Evolutionary conservation across 352 stramenopile genomes (phyloP), one percentile per base, ranked within the genome.

Genomic region (Pythium phragmiticola): DNA sequence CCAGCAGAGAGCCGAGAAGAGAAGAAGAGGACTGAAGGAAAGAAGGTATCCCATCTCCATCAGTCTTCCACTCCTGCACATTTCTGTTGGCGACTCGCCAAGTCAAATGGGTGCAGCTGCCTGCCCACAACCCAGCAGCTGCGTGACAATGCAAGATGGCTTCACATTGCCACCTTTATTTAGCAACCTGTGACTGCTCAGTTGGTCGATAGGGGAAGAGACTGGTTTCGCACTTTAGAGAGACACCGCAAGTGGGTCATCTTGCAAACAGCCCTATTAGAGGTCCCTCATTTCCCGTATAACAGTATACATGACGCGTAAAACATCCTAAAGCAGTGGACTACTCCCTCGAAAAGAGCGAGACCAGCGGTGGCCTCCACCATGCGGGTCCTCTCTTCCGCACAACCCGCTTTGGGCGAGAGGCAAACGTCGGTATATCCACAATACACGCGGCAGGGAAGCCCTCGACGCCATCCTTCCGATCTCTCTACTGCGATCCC

Each of bases 31-130:
- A 30, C 26, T 30, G 26, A 30, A 30, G 37, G 16, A 43, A 19
- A 51, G 46, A 33, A 11, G 6, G 11, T 30, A 30, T 19, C 51
- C 60, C 60, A 66, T 66, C 50, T 60, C 60, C 60, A 66, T 60
- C 28, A 49, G 34, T 19, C 34, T 47, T 19, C 42, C 36, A 42
- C n/a, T 21, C 17, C 11, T 23, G 42, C 17, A 17, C 5, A 19
- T 47, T 47, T 21, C 30, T 21, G 21, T 21, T 21, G 26, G 26
- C 26, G 26, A 30, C 33, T 48, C 21, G 8, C 16, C 46, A 21
- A 21, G 12, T n/a, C 34, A 9, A 12, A 34, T 13, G 34, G 43
- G 13, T 36, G 26, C 26, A 30, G 21, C 21, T 50, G 37, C 21
- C 7, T 41, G 26, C 34, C 9, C 37, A 34, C 21, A 21, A 7